Conservation (phyloP, 1,284 basidiomycete species). For the Cutaneotrichosporon curvatum region DNA sequence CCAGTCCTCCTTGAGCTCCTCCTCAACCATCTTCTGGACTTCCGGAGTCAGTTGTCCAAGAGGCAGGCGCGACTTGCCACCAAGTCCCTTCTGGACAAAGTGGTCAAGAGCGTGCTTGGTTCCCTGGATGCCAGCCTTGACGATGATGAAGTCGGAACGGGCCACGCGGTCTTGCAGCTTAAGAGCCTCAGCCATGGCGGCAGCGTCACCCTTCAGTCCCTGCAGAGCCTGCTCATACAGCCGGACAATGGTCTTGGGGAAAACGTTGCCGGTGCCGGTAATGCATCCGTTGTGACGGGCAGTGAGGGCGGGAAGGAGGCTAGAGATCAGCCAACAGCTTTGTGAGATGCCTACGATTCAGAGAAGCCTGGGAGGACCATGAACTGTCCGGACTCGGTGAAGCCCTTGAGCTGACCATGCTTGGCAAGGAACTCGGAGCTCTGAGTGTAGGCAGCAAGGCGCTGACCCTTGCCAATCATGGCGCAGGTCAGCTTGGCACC, state of each 20-base stretch:
- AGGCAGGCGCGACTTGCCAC: conserved; percentile 57
- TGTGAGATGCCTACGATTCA: conserved; percentile 20
- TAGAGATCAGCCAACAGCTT: neutral
- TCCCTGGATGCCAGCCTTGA: conserved; percentile 54
- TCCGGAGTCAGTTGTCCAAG: conserved; percentile 47
- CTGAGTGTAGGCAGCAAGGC: conserved; percentile 55
- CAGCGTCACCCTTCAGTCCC: conserved; percentile 48
- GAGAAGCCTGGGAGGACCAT: conserved; percentile 45
- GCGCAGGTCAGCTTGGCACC: conserved; percentile 83
- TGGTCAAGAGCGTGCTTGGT: conserved; percentile 60
- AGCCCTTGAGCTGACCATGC: conserved; percentile 23
- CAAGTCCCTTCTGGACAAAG: conserved; percentile 62
- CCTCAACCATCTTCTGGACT: conserved; percentile 44
- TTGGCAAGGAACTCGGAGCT: conserved; percentile 31
- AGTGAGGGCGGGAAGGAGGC: conserved; percentile 59
- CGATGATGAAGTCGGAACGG: conserved; percentile 64
- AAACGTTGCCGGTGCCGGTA: conserved; percentile 66
- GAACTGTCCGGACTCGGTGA: conserved; percentile 33
- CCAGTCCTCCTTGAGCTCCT: conserved; percentile 56
- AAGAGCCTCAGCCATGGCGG: conserved; percentile 60
- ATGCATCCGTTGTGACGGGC: conserved; percentile 61
- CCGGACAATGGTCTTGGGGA: conserved; percentile 63
- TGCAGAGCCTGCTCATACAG: conserved; percentile 53
- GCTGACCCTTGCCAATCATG: conserved; percentile 72
- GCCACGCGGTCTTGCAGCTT: conserved; percentile 62